These are phyloP conservation scores for Xylogone sp. DNA, from an alignment of 2,329 filamentous ascomycete species.

Conservation along the genomic window DNA sequence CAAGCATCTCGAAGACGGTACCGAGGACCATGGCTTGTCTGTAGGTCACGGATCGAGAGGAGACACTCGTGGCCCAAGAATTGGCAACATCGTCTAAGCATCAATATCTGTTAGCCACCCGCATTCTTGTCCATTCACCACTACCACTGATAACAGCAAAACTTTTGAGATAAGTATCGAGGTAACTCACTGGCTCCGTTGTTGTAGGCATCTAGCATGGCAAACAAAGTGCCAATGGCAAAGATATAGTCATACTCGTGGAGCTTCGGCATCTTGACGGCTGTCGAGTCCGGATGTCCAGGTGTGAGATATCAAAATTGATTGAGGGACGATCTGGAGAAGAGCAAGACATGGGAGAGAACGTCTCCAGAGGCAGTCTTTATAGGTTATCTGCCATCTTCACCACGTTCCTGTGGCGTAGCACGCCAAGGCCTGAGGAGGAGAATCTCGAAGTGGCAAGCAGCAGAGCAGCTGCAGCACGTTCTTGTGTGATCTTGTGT, in stretches of 20 bases:
- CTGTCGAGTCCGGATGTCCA: too few species aligned
- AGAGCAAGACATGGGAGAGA: not conserved
- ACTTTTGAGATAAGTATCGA: not conserved
- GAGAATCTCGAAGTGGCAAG: not conserved
- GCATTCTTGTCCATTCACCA: too few species aligned
- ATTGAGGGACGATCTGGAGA: not conserved
- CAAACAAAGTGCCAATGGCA: constrained; percentile 51
- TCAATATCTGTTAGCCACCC: too few species aligned
- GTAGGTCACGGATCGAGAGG: constrained; percentile 72
- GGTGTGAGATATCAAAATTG: not conserved
- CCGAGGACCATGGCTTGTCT: constrained; percentile 64
- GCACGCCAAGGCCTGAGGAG: not conserved
- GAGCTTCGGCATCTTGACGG: constrained; percentile 26
- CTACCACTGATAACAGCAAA: not conserved
- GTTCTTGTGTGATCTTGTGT: not conserved
- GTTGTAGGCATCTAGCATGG: constrained; percentile 56
- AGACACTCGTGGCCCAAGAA: constrained; percentile 77
- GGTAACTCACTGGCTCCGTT: constrained; percentile 41
- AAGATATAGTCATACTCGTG: constrained; percentile 54
- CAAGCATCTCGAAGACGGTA: constrained; percentile 64
- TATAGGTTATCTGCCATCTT: too few species aligned
- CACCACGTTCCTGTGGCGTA: not conserved
- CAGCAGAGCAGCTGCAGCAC: not conserved
- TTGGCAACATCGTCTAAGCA: constrained; percentile 75
- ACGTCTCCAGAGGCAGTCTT: not conserved